Base-by-base conservation (phyloP, 176 grass and related monocot species). In the Metroxylon sagu region DNA sequence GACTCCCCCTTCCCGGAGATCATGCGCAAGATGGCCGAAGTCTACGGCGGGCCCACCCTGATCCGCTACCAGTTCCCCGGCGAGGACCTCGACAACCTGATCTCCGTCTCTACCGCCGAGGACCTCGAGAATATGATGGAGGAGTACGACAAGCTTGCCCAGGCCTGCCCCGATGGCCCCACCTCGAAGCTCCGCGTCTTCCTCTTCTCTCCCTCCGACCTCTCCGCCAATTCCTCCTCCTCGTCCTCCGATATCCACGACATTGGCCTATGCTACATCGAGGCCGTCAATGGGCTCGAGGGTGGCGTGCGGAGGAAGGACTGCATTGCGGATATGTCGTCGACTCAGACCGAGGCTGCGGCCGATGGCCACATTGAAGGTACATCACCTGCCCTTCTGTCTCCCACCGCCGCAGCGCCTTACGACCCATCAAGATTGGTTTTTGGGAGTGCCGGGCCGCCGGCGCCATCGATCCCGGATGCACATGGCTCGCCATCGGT, bases 121-220 rank as follows among this genome's bases (percentile, higher is more conserved):
- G 93, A 97, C 77, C 88, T 97, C 76, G 93, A 91, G 69, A 91
- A 97, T 55, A 97, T 97, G 93, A 70, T 97, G 57, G 93, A 97
- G 77, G 93, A 97, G 74, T 91, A 78, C 63, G 93, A 92, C 25
- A 98, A 89, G 74, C 73, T 98, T 10, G 49, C 28, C 14, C 6
- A 16, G 16, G 26, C 16, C 57, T 16, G 15, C 16, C 27, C 15
- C 14, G 58, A 58, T 4, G 81, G 74, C 21, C 48, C 72, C 53
- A 85, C 87, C 53, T 75, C 81, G 0, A 97, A 97, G 77, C 72
- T 97, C 26, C 74, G 93, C 18, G 88, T 98, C 0, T 98, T 98
- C 76, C 77, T 98, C 5, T 96, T 90, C 76, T 78, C 83, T 53
- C 12, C 76, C 68, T 65, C 74, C 5, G 92, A 96, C 56, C 52